These are phyloP conservation scores for Macrolepiota albuminosa DNA, from an alignment of 768 basidiomycete genomes.

Conservation along the genomic window DNA sequence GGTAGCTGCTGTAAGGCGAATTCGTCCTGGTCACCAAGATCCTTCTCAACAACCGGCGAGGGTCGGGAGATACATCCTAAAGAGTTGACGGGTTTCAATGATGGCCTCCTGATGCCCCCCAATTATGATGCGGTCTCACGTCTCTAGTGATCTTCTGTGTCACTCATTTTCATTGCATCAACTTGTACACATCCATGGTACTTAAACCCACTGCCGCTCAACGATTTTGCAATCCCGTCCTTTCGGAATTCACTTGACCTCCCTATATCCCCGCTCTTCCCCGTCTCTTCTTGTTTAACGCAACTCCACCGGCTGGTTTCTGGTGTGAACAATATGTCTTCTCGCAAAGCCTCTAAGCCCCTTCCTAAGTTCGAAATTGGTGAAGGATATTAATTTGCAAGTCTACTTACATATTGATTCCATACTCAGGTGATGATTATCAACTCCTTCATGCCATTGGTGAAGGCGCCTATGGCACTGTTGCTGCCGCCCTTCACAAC, in stretches of 20 bases:
- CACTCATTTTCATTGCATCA: conserved; percentile 14
- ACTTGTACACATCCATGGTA: conserved; percentile 9
- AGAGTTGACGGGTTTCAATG: background rate
- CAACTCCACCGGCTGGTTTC: conserved; percentile 44
- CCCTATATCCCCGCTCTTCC: conserved; percentile 19
- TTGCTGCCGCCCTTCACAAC: conserved; percentile 82
- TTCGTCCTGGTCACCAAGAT: background rate
- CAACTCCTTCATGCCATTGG: conserved; percentile 70
- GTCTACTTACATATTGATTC: background rate
- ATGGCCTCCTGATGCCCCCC: conserved; percentile 9
- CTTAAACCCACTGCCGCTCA: conserved; percentile 14
- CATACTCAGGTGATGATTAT: conserved; percentile 58
- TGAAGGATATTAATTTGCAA: conserved; percentile 20
- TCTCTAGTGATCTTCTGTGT: conserved; percentile 12
- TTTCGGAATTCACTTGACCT: conserved; percentile 23
- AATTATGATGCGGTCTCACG: conserved; percentile 14
- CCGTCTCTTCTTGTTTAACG: conserved; percentile 17
- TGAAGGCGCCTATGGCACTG: conserved; percentile 88
- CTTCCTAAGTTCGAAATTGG: conserved; percentile 73
- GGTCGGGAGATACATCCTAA: background rate
- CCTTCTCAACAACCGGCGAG: background rate
- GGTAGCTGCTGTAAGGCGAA: background rate
- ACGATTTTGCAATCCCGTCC: conserved; percentile 20
- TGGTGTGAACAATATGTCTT: conserved; percentile 46
- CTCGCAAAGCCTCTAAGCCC: conserved; percentile 55